These are phyloP conservation scores for Erodium trifolium DNA, from an alignment of 441 rosid species.

Conservation along the genomic window DNA sequence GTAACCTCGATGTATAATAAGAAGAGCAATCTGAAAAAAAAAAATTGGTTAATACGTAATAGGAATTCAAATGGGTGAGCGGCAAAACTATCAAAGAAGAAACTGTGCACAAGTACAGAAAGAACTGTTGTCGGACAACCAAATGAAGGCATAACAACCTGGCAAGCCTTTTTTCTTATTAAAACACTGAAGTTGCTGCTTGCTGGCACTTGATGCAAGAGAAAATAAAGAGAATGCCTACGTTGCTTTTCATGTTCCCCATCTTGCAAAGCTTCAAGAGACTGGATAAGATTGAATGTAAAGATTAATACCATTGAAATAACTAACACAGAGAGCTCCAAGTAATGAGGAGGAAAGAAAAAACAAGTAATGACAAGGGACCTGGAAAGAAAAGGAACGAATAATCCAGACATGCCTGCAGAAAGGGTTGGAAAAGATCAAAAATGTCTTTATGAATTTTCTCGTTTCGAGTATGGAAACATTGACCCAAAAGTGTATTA, in stretches of 20 bases:
- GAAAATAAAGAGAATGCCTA: slow-evolving; percentile 85
- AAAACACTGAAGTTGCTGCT: slow-evolving; percentile 94
- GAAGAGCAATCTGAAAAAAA: slow-evolving; percentile 78
- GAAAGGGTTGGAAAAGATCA: slow-evolving; percentile 87
- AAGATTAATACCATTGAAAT: slow-evolving; percentile 22
- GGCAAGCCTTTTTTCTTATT: slow-evolving; percentile 78
- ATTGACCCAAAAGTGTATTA: slow-evolving; percentile 92
- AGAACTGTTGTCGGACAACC: slow-evolving; percentile 6
- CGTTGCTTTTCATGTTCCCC: slow-evolving; percentile 97
- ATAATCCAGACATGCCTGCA: slow-evolving; percentile 60
- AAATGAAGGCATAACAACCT: slow-evolving; percentile 50
- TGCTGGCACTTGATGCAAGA: slow-evolving; percentile 89
- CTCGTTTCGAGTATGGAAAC: slow-evolving; percentile 92
- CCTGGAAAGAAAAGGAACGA: slow-evolving; percentile 14
- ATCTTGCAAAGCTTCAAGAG: slow-evolving; percentile 96
- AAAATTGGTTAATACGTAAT: slow-evolving; percentile 27
- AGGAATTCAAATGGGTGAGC: slow-evolving; percentile 28
- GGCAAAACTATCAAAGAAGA: slow-evolving; percentile 16
- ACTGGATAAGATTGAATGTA: slow-evolving; percentile 39
- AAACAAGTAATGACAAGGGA: slow-evolving; percentile 12
- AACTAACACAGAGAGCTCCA: slow-evolving; percentile 14
- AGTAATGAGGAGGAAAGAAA: slow-evolving; percentile 11
- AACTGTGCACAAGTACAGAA: slow-evolving; percentile 10
- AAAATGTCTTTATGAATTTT: slow-evolving; percentile 95
- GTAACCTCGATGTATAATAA: slow-evolving; percentile 88